phyloP scores from a whole-genome alignment of 768 basidiomycete genomes.

The Rhodotorula kratochvilovae region DNA sequence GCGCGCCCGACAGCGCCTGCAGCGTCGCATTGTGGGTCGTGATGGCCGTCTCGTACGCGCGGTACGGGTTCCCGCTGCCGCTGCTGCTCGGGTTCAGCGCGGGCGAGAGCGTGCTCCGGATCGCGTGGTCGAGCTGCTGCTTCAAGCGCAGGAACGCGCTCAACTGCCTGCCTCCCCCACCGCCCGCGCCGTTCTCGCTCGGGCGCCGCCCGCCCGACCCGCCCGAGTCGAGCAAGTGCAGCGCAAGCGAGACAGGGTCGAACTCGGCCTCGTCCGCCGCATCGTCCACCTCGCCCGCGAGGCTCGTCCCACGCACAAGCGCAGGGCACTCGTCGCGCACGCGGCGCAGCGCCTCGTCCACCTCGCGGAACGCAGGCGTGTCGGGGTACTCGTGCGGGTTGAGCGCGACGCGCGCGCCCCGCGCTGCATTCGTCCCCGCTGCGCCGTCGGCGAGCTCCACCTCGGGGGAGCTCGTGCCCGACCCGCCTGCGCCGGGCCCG shows the following conservation, averaged over 20 bases:
- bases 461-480: background rate
- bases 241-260: conserved; percentile 86
- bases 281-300: background rate
- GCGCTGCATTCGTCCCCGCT: too few relatives aligned
- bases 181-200: conserved; percentile 46
- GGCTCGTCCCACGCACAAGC: conserved; percentile 32
- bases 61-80: conserved; percentile 83
- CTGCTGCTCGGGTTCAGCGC: conserved; percentile 59
- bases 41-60: conserved; percentile 88
- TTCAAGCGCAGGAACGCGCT: conserved; percentile 73
- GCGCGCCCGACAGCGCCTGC: conserved; percentile 65
- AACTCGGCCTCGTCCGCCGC: conserved; percentile 55
- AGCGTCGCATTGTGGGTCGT: conserved; percentile 81
- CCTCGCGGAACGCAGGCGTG: conserved; percentile 43
- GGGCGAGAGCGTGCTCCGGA: conserved; percentile 87
- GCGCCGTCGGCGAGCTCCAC: background rate
- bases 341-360: conserved; percentile 34
- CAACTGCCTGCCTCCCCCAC: conserved; percentile 46
- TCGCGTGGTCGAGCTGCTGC: conserved; percentile 66
- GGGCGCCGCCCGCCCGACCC: background rate
- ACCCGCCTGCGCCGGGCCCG: too few relatives aligned
- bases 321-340: conserved; percentile 39
- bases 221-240: conserved; percentile 67
- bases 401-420: background rate
- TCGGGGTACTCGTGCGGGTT: conserved; percentile 39